Conservation (phyloP, 331 rosid genomes). For the Spiraea crenata region DNA sequence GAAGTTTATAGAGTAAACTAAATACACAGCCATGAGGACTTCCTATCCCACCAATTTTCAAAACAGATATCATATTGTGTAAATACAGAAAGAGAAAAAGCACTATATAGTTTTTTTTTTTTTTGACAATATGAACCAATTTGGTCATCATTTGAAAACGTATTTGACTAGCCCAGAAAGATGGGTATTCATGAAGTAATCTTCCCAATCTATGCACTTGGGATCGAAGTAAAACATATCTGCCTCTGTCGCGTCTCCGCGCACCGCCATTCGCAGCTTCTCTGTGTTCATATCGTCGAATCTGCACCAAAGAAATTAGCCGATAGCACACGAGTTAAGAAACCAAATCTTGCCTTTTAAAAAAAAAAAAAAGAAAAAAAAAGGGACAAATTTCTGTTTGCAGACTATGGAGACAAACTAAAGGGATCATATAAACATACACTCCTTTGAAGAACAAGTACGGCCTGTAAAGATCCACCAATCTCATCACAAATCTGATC, state of each 20-base stretch:
- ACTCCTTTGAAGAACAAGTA: constrained; percentile 75
- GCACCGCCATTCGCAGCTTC: constrained; percentile 22
- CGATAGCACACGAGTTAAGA: too few relatives aligned
- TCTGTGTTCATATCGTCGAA: constrained; percentile 41
- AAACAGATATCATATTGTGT: background rate
- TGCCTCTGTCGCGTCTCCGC: constrained; percentile 3
- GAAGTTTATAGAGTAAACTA: too few relatives aligned
- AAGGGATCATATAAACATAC: constrained; percentile 36
- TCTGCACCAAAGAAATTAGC: constrained; percentile 17
- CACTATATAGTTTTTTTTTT: too few relatives aligned
- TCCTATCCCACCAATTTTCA: background rate
- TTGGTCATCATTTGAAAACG: constrained; percentile 21
- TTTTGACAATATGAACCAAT: constrained; percentile 2
- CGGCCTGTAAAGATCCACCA: constrained; percentile 71
- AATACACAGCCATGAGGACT: too few relatives aligned
- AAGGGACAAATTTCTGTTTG: too few relatives aligned
- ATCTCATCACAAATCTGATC: constrained; percentile 53
- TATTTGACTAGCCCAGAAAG: constrained; percentile 32
- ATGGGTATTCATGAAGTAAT: constrained; percentile 41
- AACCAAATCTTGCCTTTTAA: background rate
- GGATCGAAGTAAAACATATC: constrained; percentile 35
- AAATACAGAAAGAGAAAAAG: background rate
- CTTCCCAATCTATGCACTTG: constrained; percentile 35
- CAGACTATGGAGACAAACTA: background rate
- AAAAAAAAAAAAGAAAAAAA: too few relatives aligned